Base-by-base conservation (phyloP, 2,329 filamentous ascomycete genomes). In the Alternaria longipes region DNA sequence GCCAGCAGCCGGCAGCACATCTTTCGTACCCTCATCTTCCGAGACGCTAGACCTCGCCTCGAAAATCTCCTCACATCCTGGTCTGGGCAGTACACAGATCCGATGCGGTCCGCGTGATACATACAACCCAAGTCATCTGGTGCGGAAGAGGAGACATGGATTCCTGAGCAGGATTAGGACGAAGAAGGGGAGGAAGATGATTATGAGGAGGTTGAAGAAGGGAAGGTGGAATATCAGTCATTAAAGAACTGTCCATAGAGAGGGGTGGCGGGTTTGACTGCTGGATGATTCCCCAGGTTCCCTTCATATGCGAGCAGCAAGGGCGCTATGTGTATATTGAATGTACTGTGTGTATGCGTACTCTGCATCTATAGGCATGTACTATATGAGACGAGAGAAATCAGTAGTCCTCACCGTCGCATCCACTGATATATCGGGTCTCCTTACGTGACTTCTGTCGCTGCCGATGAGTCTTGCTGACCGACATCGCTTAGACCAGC, bases 111-210 rank as follows among this genome's bases (percentile, higher is more conserved):
- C 82, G 28, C 81, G 87, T 64, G 78, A 84, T 59, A 89, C 87
- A 30, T 89, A 83, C 70, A 85, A 86, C 56, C 86, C 87, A 9
- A 87, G 84, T 52, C 85, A 88, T 64, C 72, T 83, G 45, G 85
- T 88, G 42, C 81, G 88, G 73, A 90, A 89, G 79, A 81, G 87
- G 64, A 81, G 87, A 68, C 85, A 87, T 77, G 87, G 87, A 3
- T 89, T 88, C 70, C 72, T 89, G 61, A 79, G 83, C 9, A 76
- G 87, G 68, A 65, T 87, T 62, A 80, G 80, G 70, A 82, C 81
- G 22, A 81, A 83, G 70, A 84, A 82, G 53, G 87, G 87, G 24
- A 78, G 84, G 70, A 82, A 82, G 74, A 79, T 84, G 50, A 66
- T 90, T 65, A 82, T 81, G 76, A 80, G 86, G 72, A 80, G 87